Evolutionary conservation across 140 eudicot species (phyloP), one percentile per base, ranked within the genome.

Genomic region (Senecio squalidus): DNA sequence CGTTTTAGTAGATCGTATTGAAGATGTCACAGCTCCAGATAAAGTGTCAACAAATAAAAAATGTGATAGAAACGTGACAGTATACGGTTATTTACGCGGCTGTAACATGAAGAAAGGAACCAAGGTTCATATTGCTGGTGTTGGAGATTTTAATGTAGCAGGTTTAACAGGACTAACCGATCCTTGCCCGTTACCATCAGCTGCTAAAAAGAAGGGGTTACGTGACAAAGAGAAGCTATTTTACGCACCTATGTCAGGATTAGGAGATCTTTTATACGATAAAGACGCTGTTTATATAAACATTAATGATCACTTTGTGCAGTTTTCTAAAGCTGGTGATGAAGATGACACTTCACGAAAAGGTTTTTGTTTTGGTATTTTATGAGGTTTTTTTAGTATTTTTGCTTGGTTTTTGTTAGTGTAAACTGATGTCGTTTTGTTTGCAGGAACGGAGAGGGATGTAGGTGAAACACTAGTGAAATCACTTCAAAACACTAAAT

Each of bases 221-320:
- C 89, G 98, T 49, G 98, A 92, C 72, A 92, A 92, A 60, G 98
- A 92, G 67, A 87, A 85, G 77, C 72, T 87, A 10, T 87, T 92
- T 70, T 92, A 92, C 75, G 98, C 95, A 22, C 98, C 98, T 51
- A 92, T 92, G 98, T 87, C 98, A 66, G 98, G 98, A 46, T 36
- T 92, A 34, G 98, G 98, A 53, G 96, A 92, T 82, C 88, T 92
- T 4, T 55, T 87, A 5, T 92, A 87, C 39, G 98, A 92, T 73
- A 92, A 92, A 55, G 96, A 87, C 80, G 98, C 96, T 73, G 95
- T 88, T 25, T 87, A 92, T 57, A 82, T 88, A 67, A 78, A 84
- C 70, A 92, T 92, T 13, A 84, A 87, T 59, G 98, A 92, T 62
- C 89, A 82, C 68, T 79, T 92, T 60, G 98, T 92, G 45, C 98